Base-by-base conservation (phyloP, 23 red algal species). In the Gracilariopsis chorda region DNA sequence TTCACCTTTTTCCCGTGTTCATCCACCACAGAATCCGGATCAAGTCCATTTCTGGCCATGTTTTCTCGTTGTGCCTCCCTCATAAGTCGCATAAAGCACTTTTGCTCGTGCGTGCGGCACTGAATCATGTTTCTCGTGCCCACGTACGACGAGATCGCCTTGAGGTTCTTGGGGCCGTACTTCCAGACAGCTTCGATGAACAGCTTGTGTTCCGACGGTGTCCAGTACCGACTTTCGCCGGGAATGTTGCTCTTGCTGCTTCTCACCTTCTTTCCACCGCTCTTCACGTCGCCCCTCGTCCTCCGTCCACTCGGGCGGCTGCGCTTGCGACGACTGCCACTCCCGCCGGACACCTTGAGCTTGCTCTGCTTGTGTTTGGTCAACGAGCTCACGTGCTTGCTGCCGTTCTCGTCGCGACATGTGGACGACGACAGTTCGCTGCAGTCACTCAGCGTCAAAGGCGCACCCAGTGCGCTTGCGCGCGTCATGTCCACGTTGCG, bases 61-160 rank as follows among this genome's bases (percentile, higher is more conserved):
- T 53, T 86, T 12, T 77, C 84, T 19, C 94, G 87, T 61, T 84
- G 78, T 16, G 96, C 96, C 84, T 98, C 96, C 12, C 92, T 46
- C 55, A 92, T 73, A 37, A 98, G 79, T 10, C 92, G 80, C 96
- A 98, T 98, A 43, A 91, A 98, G 56, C 70, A 94, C 80, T 98
- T 98, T 74, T 98, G 96, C 45, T 80, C 70, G 78, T 98, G 96
- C 42, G 96, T 98, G 47, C 96, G 87, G 27, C 88, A 90, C 86
- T 98, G 96, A 16, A 87, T 95, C 91, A 88, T 80, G 41, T 92
- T 95, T 14, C 96, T 70, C 32, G 96, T 98, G 11, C 87, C 92
- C 2, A 98, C 96, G 69, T 94, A 60, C 32, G 87, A 84, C 51
- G 90, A 67, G 77, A 98, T 98, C 25, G 87, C 73, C 86, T 93